Conservation (phyloP, 805 yeast genomes). For the Ogataea polymorpha region DNA sequence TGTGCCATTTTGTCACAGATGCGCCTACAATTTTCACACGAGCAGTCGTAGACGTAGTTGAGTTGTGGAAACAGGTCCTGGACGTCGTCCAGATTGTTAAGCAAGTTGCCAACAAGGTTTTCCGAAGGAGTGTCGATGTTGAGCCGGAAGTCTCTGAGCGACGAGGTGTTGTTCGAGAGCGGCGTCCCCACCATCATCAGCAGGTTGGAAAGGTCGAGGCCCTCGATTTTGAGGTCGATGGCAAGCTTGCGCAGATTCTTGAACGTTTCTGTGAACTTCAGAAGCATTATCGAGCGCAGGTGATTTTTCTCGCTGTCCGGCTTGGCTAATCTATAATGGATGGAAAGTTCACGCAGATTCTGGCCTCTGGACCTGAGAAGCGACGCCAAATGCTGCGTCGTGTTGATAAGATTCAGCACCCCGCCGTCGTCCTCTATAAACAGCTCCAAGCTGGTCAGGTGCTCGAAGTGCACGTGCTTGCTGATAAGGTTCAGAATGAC, state of each 20-base stretch:
- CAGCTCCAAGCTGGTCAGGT: conserved; percentile 26
- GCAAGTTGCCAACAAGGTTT: conserved; percentile 28
- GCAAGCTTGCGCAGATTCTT: conserved; percentile 18
- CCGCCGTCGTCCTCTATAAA: conserved; percentile 32
- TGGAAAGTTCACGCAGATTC: conserved; percentile 22
- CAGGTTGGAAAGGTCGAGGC: conserved; percentile 30
- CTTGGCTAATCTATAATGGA: conserved; percentile 25
- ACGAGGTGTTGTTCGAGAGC: conserved; percentile 23
- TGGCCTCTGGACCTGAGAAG: conserved; percentile 24
- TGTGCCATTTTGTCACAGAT: conserved; percentile 12
- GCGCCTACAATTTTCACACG: conserved; percentile 23
- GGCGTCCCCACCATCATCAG: conserved; percentile 34
- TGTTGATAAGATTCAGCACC: conserved; percentile 27
- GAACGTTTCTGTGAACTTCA: conserved; percentile 30
- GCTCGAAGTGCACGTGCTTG: conserved; percentile 31
- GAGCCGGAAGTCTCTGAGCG: conserved; percentile 26
- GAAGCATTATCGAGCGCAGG: conserved; percentile 31
- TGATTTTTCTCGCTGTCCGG: conserved; percentile 33
- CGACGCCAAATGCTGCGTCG: conserved; percentile 27
- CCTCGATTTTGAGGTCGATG: conserved; percentile 27
- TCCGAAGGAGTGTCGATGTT: conserved; percentile 31
- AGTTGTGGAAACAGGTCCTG: conserved; percentile 28
- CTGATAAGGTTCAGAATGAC: conserved; percentile 28
- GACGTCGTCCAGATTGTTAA: conserved; percentile 30
- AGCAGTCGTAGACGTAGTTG: conserved; percentile 26